These are phyloP conservation scores for Penicillium simplicissimum DNA, from an alignment of 495 filamentous ascomycete species.

Conservation along the genomic window DNA sequence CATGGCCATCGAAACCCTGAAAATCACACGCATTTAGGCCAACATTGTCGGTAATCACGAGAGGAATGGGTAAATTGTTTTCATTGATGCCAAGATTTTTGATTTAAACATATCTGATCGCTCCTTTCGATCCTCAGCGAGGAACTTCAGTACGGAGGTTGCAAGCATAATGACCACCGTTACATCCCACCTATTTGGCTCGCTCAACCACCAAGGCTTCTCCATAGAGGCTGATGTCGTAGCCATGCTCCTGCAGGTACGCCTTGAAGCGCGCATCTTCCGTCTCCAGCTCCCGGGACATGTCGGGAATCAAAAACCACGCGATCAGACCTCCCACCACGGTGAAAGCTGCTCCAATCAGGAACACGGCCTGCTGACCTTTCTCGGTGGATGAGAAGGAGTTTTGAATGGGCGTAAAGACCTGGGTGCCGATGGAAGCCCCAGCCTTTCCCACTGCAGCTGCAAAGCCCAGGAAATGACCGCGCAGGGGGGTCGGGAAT, in stretches of 20 bases:
- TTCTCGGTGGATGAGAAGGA: slow-evolving; percentile 37
- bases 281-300: slow-evolving; percentile 44
- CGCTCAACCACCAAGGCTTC: slow-evolving; percentile 23
- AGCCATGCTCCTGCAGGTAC: slow-evolving; percentile 47
- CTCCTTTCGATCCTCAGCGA: no score
- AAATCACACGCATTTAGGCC: no score
- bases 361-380: slow-evolving; percentile 48
- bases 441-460: slow-evolving; percentile 53
- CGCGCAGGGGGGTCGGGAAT: slow-evolving; percentile 52
- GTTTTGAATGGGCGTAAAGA: slow-evolving; percentile 47
- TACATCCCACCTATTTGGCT: background rate
- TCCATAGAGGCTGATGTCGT: slow-evolving; percentile 28
- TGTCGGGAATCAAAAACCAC: slow-evolving; percentile 50
- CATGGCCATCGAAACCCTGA: no score
- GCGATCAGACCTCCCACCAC: slow-evolving; percentile 41
- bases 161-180: background rate
- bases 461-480: slow-evolving; percentile 50
- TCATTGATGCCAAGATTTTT: no score
- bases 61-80: no score
- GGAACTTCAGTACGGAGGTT: no score
- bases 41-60: no score
- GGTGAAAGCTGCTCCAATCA: slow-evolving; percentile 47
- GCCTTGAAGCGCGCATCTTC: slow-evolving; percentile 46
- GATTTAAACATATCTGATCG: no score
- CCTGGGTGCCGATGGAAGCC: slow-evolving; percentile 48